A percentile compares a stretch with the other conserved stretches of the same genome.
These are phyloP conservation scores for Misopates orontium DNA, from an alignment of 257 asterid species.

Conservation along the genomic window DNA sequence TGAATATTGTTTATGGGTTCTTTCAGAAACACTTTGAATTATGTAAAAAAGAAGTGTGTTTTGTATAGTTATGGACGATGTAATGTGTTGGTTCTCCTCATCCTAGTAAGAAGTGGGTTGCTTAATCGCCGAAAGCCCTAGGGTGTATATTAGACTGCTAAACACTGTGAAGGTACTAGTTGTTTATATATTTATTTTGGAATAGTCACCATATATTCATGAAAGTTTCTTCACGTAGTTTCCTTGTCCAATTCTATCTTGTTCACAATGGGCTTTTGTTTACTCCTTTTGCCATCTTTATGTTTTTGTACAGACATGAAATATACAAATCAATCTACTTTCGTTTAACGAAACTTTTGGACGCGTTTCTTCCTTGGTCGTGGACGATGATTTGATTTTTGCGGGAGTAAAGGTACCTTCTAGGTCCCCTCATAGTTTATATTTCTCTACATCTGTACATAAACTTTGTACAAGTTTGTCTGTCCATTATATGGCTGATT, in stretches of 20 bases:
- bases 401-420: conserved; percentile 61
- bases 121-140: conserved; percentile 52
- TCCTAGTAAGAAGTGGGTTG: conserved; percentile 40
- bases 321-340: conserved; percentile 38
- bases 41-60: neutral
- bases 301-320: conserved; percentile 48
- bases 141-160: conserved; percentile 57
- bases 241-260: neutral
- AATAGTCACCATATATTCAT: no score
- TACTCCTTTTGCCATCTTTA: neutral
- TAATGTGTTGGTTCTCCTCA: conserved; percentile 36
- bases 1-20: neutral
- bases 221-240: neutral
- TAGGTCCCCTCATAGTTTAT: neutral
- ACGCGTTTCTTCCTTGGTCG: conserved; percentile 42
- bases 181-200: neutral
- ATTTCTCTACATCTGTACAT: neutral
- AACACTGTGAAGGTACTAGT: conserved; percentile 49
- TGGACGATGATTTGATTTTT: conserved; percentile 40
- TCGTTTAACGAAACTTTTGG: conserved; percentile 47
- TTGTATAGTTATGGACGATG: neutral
- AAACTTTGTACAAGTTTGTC: no score
- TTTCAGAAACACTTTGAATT: neutral
- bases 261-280: neutral
- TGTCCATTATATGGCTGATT: no score